Conservation (phyloP, 78 protist genomes). For the Planoprotostelium fungivorum region DNA sequence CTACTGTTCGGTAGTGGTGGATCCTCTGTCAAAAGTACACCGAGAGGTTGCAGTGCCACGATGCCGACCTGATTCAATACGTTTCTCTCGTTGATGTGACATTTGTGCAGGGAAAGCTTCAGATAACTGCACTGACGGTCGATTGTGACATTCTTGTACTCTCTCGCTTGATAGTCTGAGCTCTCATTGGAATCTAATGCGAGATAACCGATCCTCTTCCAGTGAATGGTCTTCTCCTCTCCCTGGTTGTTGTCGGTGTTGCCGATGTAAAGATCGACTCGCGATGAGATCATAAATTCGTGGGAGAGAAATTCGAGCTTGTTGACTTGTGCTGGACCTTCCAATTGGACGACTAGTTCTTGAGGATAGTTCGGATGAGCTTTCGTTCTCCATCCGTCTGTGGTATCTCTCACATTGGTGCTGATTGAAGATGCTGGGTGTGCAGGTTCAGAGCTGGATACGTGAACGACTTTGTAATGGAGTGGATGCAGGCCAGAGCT, state of each 20-base stretch:
- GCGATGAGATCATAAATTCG: background rate
- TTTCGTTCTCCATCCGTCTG: background rate
- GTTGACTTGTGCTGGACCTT: background rate
- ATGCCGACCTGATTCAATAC: background rate
- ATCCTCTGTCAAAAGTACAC: background rate
- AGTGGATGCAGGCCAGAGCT: too few relatives aligned
- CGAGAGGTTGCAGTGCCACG: background rate
- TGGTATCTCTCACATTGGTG: too few relatives aligned
- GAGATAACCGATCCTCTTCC: background rate
- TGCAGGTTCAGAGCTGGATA: too few relatives aligned
- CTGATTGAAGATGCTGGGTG: too few relatives aligned
- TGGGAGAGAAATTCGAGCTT: background rate
- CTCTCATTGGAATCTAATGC: background rate
- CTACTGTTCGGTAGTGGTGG: background rate
- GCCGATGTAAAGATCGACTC: background rate
- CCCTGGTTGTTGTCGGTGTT: background rate
- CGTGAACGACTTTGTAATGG: too few relatives aligned
- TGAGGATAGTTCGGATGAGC: background rate
- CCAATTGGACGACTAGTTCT: background rate
- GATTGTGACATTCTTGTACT: background rate
- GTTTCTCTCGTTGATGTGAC: background rate
- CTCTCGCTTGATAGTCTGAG: background rate
- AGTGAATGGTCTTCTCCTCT: background rate
- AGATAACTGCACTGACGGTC: background rate
- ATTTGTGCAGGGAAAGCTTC: background rate